phyloP scores from a whole-genome alignment of 768 basidiomycete species.

The Tylopilus felleus region DNA sequence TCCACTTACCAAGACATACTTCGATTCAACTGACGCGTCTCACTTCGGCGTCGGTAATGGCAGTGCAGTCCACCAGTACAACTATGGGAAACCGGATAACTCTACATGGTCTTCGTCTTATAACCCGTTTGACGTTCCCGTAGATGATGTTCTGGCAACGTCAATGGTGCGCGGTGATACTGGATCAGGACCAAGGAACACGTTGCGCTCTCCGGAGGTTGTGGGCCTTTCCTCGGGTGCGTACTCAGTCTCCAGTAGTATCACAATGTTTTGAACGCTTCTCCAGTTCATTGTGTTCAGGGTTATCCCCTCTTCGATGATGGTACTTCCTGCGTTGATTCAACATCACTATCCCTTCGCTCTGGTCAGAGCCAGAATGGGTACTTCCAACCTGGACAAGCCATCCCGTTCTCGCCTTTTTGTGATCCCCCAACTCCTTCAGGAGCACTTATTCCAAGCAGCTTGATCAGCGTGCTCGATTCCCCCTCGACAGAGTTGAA shows the following conservation, averaged over 20 bases:
- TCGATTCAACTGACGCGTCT: conserved; percentile 19
- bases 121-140: conserved; percentile 29
- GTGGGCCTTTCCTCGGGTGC: conserved; percentile 32
- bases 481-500: conserved; percentile 60
- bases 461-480: conserved; percentile 43
- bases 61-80: conserved; percentile 4
- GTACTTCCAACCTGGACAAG: conserved; percentile 16
- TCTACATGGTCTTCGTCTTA: conserved; percentile 27
- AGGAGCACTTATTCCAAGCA: conserved; percentile 52
- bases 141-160: conserved; percentile 19
- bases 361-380: conserved; percentile 12
- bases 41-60: conserved; percentile 4
- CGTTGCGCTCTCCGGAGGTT: conserved; percentile 26
- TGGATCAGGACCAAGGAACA: conserved; percentile 14
- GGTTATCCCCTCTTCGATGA: conserved; percentile 43
- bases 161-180: conserved; percentile 6
- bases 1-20: conserved; percentile 40
- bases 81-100: conserved; percentile 16
- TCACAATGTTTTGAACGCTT: conserved; percentile 9
- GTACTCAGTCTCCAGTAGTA: conserved; percentile 23
- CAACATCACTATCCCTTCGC: conserved; percentile 11
- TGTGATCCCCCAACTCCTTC: conserved; percentile 39
- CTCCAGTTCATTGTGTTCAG: conserved; percentile 30
- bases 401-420: conserved; percentile 53
- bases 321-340: conserved; percentile 32